Percentiles rank a stretch among this genome's conserved stretches.
Conservation (phyloP, 129 eudicot genomes). For the Helichrysum umbraculigerum region DNA sequence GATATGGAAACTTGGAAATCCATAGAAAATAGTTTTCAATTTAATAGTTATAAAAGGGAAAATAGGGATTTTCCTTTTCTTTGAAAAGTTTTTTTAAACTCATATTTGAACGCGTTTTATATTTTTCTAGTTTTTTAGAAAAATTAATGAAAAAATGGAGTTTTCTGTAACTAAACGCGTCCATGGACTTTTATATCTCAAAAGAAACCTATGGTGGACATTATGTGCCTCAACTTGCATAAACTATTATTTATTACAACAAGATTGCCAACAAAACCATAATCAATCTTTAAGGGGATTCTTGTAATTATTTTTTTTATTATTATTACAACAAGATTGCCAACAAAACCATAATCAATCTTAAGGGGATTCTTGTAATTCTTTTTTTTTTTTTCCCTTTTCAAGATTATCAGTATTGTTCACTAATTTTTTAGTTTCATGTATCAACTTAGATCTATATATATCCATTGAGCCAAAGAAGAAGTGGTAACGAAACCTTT, state of each 20-base stretch:
- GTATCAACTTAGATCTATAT: neutral
- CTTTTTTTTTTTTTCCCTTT: neutral
- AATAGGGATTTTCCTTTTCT: too few relatives aligned
- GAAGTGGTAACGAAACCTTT: constrained; percentile 56
- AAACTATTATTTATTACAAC: constrained; percentile 61
- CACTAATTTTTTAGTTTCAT: neutral
- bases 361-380: constrained; percentile 63
- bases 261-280: constrained; percentile 43
- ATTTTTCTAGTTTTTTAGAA: too few relatives aligned
- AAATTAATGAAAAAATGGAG: too few relatives aligned
- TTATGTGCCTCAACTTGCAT: constrained; percentile 90
- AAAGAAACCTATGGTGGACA: constrained; percentile 81
- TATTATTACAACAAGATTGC: constrained; percentile 57
- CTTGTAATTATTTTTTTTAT: too few relatives aligned
- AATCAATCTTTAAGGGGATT: constrained; percentile 86
- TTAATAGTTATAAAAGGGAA: too few relatives aligned
- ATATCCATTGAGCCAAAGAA: constrained; percentile 93
- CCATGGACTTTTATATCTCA: constrained; percentile 50
- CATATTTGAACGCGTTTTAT: too few relatives aligned
- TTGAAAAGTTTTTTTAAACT: too few relatives aligned
- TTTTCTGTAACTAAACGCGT: too few relatives aligned
- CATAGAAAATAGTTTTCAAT: too few relatives aligned
- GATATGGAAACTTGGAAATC: too few relatives aligned
- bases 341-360: constrained; percentile 59
- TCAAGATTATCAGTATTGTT: neutral